A percentile compares a stretch with the other conserved stretches of the same genome.
Conservation (phyloP, 257 asterid genomes). For the Lycium ferocissimum region DNA sequence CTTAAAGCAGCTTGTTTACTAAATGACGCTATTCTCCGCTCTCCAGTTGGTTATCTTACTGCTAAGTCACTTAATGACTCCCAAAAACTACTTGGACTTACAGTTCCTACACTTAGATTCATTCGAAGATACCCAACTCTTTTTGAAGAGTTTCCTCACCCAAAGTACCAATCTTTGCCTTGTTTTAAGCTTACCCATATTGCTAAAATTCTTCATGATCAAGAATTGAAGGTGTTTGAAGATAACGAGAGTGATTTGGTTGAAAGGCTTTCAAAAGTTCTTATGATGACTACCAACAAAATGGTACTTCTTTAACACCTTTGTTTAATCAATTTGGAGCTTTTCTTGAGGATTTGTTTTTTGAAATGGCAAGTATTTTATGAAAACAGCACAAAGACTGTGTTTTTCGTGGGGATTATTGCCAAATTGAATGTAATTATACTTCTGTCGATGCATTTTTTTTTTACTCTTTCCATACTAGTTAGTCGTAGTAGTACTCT, state of each 20-base stretch:
- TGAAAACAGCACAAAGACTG: background rate
- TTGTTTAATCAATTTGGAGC: background rate
- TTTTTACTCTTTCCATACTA: background rate
- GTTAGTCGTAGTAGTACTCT: too few species aligned
- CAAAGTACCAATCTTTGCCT: conserved; percentile 76
- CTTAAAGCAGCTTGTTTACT: conserved; percentile 82
- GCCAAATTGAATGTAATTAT: background rate
- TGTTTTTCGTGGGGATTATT: conserved; percentile 2
- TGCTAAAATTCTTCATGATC: conserved; percentile 66
- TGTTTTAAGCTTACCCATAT: conserved; percentile 74
- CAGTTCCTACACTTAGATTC: conserved; percentile 85
- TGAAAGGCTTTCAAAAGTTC: conserved; percentile 72
- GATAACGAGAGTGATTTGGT: conserved; percentile 60
- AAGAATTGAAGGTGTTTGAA: conserved; percentile 54
- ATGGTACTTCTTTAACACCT: conserved; percentile 47
- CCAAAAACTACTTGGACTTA: conserved; percentile 78
- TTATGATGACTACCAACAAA: conserved; percentile 74
- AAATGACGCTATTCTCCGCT: conserved; percentile 76
- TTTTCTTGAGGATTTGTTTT: background rate
- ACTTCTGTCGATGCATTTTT: background rate
- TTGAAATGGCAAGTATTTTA: background rate
- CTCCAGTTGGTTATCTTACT: conserved; percentile 69
- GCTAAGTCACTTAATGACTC: conserved; percentile 67
- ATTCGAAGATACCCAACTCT: conserved; percentile 83
- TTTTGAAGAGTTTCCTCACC: conserved; percentile 90